phyloP scores from a whole-genome alignment of 164 flowering plant species.

The Saururus chinensis region DNA sequence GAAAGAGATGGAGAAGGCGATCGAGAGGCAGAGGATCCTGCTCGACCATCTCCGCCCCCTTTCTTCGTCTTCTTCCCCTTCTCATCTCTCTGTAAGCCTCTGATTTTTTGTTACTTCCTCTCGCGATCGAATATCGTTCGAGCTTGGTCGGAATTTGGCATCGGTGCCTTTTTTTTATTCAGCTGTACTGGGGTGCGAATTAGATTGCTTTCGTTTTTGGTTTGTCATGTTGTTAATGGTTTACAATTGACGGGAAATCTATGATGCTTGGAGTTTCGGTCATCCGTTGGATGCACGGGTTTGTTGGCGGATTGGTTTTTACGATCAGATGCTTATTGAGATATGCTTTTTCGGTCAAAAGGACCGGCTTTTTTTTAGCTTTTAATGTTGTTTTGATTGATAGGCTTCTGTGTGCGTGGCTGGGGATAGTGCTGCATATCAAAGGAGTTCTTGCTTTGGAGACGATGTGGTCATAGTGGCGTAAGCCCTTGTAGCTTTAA shows the following conservation, averaged over 20 bases:
- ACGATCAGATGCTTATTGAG: neutral
- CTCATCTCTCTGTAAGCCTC: conserved; percentile 47
- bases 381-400: conserved; percentile 5
- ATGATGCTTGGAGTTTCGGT: neutral
- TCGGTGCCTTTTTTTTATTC: neutral
- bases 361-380: neutral
- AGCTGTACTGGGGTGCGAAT: neutral
- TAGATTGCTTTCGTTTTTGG: neutral
- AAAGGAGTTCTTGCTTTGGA: conserved; percentile 53
- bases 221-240: neutral
- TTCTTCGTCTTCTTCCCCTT: conserved; percentile 25
- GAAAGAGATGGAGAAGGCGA: conserved; percentile 71
- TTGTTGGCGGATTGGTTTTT: neutral
- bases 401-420: conserved; percentile 76
- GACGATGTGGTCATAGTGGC: conserved; percentile 95
- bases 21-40: conserved; percentile 66
- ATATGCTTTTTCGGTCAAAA: neutral
- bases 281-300: neutral
- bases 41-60: conserved; percentile 67
- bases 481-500: conserved; percentile 46
- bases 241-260: neutral
- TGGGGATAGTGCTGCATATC: conserved; percentile 71
- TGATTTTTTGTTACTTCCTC: too few relatives aligned
- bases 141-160: too few relatives aligned
- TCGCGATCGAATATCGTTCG: too few relatives aligned